Percentiles rank a stretch among this genome's conserved stretches.
These are phyloP conservation scores for Entophlyctis luteolus DNA, from an alignment of 192 early-diverging fungal genomes.

Conservation along the genomic window DNA sequence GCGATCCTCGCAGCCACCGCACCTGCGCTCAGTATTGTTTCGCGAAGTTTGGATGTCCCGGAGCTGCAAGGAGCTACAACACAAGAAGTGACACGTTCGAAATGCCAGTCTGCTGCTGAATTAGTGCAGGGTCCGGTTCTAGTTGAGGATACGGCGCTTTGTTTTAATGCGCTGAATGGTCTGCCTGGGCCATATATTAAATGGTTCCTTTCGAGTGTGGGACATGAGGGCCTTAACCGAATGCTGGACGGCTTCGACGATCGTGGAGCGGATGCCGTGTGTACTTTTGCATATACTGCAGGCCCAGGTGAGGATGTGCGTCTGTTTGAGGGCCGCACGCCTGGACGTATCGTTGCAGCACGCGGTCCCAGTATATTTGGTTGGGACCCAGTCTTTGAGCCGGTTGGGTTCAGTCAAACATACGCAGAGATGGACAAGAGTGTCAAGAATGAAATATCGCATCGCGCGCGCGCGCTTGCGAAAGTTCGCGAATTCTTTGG, in stretches of 20 bases:
- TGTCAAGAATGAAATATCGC: constrained; percentile 87
- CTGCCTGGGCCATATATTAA: constrained; percentile 95
- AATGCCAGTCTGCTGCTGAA: constrained; percentile 71
- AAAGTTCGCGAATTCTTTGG: constrained; percentile 60
- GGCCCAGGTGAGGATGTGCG: constrained; percentile 71
- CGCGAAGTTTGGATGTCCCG: constrained; percentile 76
- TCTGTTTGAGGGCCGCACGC: constrained; percentile 77
- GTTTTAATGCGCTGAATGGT: constrained; percentile 85
- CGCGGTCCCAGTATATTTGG: constrained; percentile 84
- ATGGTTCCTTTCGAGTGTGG: constrained; percentile 85
- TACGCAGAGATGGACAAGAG: constrained; percentile 86
- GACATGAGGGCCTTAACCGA: constrained; percentile 74
- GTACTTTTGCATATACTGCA: constrained; percentile 84
- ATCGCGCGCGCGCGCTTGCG: constrained; percentile 70
- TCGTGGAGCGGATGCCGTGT: constrained; percentile 69
- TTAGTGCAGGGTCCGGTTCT: constrained; percentile 46
- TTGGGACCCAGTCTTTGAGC: constrained; percentile 95
- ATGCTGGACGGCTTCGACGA: constrained; percentile 73
- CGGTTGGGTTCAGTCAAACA: constrained; percentile 57
- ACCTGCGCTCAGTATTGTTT: constrained; percentile 57
- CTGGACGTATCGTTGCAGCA: constrained; percentile 79
- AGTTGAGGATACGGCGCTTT: constrained; percentile 90
- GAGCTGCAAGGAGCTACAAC: constrained; percentile 84
- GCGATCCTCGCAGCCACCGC: constrained; percentile 58
- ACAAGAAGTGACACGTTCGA: constrained; percentile 60